Conservation (phyloP, 2,329 filamentous ascomycete species). For the Sporothrix sp. region DNA sequence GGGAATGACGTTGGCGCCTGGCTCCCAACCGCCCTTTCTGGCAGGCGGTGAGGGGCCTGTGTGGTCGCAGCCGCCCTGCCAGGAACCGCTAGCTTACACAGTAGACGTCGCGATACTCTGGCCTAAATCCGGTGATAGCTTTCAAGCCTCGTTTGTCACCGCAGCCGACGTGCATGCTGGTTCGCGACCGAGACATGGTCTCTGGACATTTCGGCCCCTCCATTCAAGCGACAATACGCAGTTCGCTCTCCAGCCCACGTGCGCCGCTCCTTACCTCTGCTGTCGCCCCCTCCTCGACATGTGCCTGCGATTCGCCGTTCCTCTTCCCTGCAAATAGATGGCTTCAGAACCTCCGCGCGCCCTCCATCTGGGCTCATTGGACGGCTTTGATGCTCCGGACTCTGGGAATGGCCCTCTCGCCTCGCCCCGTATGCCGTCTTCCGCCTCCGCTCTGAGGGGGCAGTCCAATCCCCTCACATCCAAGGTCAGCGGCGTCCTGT, state of each 20-base stretch:
- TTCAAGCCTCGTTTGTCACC: no score
- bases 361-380: neutral
- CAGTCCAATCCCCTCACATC: slow-evolving; percentile 59
- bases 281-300: neutral
- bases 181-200: no score
- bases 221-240: no score
- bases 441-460: slow-evolving; percentile 26
- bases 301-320: slow-evolving; percentile 4
- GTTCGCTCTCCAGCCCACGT: no score
- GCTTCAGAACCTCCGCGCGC: slow-evolving; percentile 6
- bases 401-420: slow-evolving; percentile 17
- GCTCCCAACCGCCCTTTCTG: neutral
- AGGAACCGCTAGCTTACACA: no score
- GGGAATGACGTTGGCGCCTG: slow-evolving; percentile 9
- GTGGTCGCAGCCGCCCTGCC: neutral
- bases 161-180: no score
- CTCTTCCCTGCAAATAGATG: slow-evolving; percentile 11
- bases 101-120: no score
- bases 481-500: slow-evolving; percentile 76
- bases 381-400: neutral
- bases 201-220: no score
- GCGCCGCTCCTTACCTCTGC: neutral
- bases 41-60: slow-evolving; percentile 13
- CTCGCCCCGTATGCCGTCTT: slow-evolving; percentile 25
- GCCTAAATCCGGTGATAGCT: no score